Conservation (phyloP, 2,329 filamentous ascomycete genomes). For the Aspergillus jensenii region DNA sequence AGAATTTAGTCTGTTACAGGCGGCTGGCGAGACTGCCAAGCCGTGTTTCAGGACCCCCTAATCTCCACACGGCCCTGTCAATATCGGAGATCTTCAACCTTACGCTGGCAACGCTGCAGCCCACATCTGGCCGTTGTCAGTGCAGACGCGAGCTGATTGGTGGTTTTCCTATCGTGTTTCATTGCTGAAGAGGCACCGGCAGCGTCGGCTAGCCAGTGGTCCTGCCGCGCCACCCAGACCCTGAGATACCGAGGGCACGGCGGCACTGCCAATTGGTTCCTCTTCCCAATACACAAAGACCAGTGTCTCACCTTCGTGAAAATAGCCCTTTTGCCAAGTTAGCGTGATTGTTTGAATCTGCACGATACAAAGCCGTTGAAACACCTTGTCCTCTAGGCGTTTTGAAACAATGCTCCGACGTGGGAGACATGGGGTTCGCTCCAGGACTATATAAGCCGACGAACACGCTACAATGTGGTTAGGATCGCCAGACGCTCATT, state of each 20-base stretch:
- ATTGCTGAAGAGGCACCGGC: not conserved
- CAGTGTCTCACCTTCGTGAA: not conserved
- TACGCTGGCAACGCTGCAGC: not conserved
- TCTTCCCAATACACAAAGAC: not conserved
- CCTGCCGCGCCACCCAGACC: not conserved
- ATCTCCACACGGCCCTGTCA: constrained; percentile 5
- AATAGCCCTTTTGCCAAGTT: not conserved
- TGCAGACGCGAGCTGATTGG: not conserved
- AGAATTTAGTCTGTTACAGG: constrained; percentile 37
- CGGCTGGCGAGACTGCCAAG: constrained; percentile 10
- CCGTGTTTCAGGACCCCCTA: constrained; percentile 4
- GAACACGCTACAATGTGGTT: not conserved
- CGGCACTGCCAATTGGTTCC: not conserved
- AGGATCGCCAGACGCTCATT: not conserved
- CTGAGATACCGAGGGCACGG: not conserved
- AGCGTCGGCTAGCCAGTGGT: not conserved
- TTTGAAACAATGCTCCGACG: not conserved
- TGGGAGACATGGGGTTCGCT: not conserved
- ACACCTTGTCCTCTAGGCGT: not conserved
- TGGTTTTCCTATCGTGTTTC: not conserved
- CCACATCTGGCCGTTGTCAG: not conserved
- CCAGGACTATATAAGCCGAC: constrained; percentile 2
- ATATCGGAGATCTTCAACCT: not conserved
- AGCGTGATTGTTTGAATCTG: constrained; percentile 4
- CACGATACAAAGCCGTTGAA: not conserved